Evolutionary conservation across 139 green algal genomes (phyloP).

Genomic region (Coccomyxa sp.): DNA sequence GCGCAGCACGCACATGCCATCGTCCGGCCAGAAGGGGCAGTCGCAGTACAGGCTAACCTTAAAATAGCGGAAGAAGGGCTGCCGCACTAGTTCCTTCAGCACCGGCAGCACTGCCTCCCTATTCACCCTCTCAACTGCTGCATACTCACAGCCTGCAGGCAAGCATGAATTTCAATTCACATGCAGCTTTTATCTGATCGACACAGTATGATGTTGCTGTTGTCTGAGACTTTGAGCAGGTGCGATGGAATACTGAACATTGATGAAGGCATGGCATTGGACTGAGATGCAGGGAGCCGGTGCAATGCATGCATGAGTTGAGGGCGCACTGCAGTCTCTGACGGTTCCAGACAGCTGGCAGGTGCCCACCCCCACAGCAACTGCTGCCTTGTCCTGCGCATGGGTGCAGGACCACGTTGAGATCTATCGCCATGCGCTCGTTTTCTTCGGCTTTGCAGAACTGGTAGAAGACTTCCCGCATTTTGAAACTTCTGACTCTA

Average conservation of each 20-base stretch:
- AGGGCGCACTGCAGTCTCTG: constrained; percentile 38
- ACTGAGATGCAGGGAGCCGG: constrained; percentile 16
- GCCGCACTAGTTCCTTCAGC: constrained; percentile 60
- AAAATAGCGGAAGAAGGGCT: constrained; percentile 90
- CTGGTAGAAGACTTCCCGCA: background rate
- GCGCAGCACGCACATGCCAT: constrained; percentile 85
- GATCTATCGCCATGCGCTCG: background rate
- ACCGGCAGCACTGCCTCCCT: constrained; percentile 52
- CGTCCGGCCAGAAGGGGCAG: constrained; percentile 93
- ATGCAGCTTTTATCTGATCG: background rate
- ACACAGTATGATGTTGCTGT: background rate
- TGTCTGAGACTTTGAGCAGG: background rate
- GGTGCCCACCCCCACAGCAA: background rate
- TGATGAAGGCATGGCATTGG: no score
- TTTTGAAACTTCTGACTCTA: background rate
- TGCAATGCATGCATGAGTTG: background rate
- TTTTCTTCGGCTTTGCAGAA: background rate
- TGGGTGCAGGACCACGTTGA: background rate
- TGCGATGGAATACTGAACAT: background rate
- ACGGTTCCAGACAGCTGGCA: constrained; percentile 43
- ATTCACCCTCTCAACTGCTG: constrained; percentile 68
- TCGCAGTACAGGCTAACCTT: constrained; percentile 86
- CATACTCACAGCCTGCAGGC: constrained; percentile 70
- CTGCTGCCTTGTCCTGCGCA: background rate
- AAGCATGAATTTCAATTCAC: background rate